Evolutionary conservation across 495 filamentous ascomycete genomes (phyloP), one percentile per base, ranked within the genome.

Genomic region (Bombardia bombarda): DNA sequence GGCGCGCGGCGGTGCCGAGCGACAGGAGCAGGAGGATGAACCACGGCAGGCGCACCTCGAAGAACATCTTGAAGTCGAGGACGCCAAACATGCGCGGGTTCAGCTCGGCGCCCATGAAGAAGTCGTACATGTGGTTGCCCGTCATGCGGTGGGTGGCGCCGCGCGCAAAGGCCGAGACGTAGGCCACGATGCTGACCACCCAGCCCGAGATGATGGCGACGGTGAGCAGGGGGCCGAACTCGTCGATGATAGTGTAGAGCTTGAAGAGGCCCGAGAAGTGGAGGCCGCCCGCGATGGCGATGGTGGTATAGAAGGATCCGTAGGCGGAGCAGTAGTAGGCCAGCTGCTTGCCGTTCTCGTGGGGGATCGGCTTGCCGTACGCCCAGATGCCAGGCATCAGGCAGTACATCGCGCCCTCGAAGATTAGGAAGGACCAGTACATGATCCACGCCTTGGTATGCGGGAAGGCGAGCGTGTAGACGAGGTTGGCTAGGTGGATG

Each of bases 1-100:
- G 92, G 42, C 84, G 81, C 32, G 85, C 82, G 13, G 87, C 87
- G 8, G 88, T 78, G 36, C 78, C 87, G 53, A 78, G 73, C 31
- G 80, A 81, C 30, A 93, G 69, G 37, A 92, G 72, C 51, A 95
- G 82, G 18, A 98, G 75, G 39, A 95, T 94, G 66, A 80, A 98
- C 92, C 92, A 98, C 31, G 92, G 92, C 39, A 98, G 74, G 47
- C 92, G 86, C 47, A 98, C 90, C 68, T 98, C 92, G 59, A 90
- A 94, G 72, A 98, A 96, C 92, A 98, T 97, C 76, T 98, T 98
- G 69, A 96, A 86, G 61, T 98, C 92, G 43, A 98, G 70, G 49
- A 90, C 80, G 20, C 83, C 85, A 61, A 96, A 94, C 79, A 96
- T 83, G 38, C 92, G 77, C 7, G 92, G 92, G 71, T 98, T 95